Percentiles rank a stretch among this genome's conserved stretches.
Conservation (phyloP, 1,284 basidiomycete species). For the Ceratobasidium sp. region DNA sequence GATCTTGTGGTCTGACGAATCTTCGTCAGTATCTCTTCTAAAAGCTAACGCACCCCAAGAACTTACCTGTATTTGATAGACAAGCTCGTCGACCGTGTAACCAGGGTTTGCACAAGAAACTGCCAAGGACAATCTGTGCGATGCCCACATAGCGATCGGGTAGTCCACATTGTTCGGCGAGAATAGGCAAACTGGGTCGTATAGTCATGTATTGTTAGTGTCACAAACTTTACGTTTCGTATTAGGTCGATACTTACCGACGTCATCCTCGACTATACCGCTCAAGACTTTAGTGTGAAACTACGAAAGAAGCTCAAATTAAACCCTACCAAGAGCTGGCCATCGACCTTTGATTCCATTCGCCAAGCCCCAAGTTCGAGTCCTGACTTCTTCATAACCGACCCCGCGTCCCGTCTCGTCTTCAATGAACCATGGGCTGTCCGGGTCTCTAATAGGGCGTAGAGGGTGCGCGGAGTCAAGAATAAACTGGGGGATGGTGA, state of each 20-base stretch:
- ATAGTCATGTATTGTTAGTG: not conserved
- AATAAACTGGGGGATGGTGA: constrained; percentile 81
- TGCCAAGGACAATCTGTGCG: constrained; percentile 65
- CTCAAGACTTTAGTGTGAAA: not conserved
- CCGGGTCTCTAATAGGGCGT: constrained; percentile 61
- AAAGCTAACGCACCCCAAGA: not conserved
- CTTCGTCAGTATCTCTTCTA: too few relatives aligned
- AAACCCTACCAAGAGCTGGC: constrained; percentile 58
- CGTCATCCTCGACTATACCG: constrained; percentile 59
- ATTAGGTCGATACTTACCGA: constrained; percentile 62
- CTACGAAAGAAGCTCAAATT: not conserved
- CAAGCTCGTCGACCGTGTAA: constrained; percentile 73
- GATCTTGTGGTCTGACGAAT: constrained; percentile 63
- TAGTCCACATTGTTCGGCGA: constrained; percentile 67
- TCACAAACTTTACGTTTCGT: constrained; percentile 6
- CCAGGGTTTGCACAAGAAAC: constrained; percentile 71
- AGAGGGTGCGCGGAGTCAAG: constrained; percentile 67
- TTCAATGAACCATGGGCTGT: constrained; percentile 73
- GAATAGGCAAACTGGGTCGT: not conserved
- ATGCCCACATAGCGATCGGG: constrained; percentile 78
- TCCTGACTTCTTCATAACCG: constrained; percentile 59
- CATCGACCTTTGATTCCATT: constrained; percentile 70
- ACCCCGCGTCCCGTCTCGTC: constrained; percentile 65
- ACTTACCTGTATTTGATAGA: constrained; percentile 27
- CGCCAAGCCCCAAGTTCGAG: constrained; percentile 70